Conservation (phyloP, 495 filamentous ascomycete genomes). For the Neurospora africana region DNA sequence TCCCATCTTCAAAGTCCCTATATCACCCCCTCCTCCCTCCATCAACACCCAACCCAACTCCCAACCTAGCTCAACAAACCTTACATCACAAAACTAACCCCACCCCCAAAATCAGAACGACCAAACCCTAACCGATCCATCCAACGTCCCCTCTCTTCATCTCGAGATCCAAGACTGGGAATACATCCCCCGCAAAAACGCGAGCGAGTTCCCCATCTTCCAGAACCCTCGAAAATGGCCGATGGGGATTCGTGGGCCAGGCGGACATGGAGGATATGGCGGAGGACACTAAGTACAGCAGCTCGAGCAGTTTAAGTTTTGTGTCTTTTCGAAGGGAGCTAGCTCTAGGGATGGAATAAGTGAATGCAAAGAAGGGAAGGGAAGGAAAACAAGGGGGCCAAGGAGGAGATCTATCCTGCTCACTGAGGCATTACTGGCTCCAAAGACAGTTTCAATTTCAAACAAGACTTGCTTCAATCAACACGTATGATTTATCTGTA, state of each 20-base stretch:
- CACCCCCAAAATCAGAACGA: constrained; percentile 6
- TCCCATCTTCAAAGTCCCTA: too few relatives aligned
- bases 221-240: constrained; percentile 12
- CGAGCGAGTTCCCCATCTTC: constrained; percentile 12
- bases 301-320: not conserved
- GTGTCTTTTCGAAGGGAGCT: not conserved
- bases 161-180: constrained; percentile 11
- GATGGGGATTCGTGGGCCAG: constrained; percentile 3
- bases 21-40: not conserved
- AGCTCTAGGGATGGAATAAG: not conserved
- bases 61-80: not conserved
- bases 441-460: not conserved
- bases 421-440: not conserved
- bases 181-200: constrained; percentile 4
- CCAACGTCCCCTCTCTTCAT: constrained; percentile 11
- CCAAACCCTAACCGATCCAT: constrained; percentile 2
- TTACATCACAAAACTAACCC: not conserved
- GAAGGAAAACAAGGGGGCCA: not conserved
- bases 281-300: not conserved
- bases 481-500: not conserved
- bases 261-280: not conserved
- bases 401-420: not conserved
- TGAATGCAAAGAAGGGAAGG: not conserved
- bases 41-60: not conserved
- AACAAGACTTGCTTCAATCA: not conserved